Base-by-base conservation (phyloP, 306 rosid genomes). In the Vigna nakashimae region DNA sequence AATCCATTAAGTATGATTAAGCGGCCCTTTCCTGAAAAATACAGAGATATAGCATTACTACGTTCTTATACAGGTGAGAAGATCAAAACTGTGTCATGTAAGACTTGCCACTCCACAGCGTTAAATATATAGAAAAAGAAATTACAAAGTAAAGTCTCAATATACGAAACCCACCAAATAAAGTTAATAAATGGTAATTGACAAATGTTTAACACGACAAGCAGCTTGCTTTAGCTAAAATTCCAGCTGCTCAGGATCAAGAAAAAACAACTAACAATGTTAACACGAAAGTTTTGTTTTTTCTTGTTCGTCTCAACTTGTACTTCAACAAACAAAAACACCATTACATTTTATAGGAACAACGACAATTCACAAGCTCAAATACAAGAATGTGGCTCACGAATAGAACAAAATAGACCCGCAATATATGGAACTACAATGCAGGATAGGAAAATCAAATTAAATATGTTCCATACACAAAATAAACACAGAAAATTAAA, bases 1-100 rank as follows among this genome's bases (percentile, higher is more conserved):
- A 68, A 79, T 87, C 91, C 96, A 94, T 90, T 75, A 58, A 2
- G 65, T 74, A 75, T 56, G 80, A 18, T 13, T 42, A 38, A 70
- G 70, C 42, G 36, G 65, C 63, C 84, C 86, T 84, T 65, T 78
- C 85, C 89, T 64, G 77, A 65, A 53, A 84, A 81, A 20, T 49
- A 56, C 69, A 59, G 28, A 62, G 55, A 81, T 53, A 78, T 56
- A 17, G 34, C 72, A 74, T 82, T 66, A 78, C 26, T 50, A 36
- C 46, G 64, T 15, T 69, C 60, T 14, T 46, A 12, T 34, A 22
- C 9, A 34, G 46, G 75, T 46, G 24, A 56, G 63, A 69, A 45
- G 42, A 85, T 78, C 40, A 62, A 80, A 60, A 48, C 2, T 10
- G 71, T 18, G 42, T 24, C 75, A 26, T 12, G 45, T 2, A 46